These are phyloP conservation scores for Exophiala sideris DNA, from an alignment of 2,329 filamentous ascomycete species.

Conservation along the genomic window DNA sequence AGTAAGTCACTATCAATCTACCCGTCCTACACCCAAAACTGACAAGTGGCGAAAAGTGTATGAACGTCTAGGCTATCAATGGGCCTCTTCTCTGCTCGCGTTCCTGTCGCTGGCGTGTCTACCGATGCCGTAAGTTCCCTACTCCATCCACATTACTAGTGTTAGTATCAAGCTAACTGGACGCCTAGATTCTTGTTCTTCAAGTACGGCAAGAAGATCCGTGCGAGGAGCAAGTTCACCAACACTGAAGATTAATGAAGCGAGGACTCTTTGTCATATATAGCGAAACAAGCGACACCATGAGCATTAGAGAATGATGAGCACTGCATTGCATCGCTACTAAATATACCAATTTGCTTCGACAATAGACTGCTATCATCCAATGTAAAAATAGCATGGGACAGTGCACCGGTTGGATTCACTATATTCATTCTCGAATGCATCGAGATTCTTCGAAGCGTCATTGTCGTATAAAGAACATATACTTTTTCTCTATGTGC, in stretches of 20 bases:
- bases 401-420: too few species aligned
- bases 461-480: too few species aligned
- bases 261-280: too few species aligned
- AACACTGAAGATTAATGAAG: not conserved
- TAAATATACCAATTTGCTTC: too few species aligned
- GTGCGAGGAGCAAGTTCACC: slow-evolving; percentile 25
- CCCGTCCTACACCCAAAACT: not conserved
- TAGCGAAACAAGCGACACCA: too few species aligned
- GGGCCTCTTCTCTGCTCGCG: slow-evolving; percentile 44
- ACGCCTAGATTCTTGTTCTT: slow-evolving; percentile 44
- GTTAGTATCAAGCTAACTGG: slow-evolving; percentile 7
- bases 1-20: slow-evolving; percentile 16
- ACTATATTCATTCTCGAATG: too few species aligned
- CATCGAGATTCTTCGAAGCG: too few species aligned
- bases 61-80: slow-evolving; percentile 44
- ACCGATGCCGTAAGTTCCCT: slow-evolving; percentile 38
- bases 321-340: too few species aligned
- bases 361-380: too few species aligned
- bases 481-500: too few species aligned
- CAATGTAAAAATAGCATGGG: too few species aligned
- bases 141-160: not conserved
- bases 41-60: slow-evolving; percentile 36
- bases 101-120: slow-evolving; percentile 44
- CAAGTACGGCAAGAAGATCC: slow-evolving; percentile 46
- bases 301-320: too few species aligned